Conservation (phyloP, 495 filamentous ascomycete species). For the Aspergillus wentii region DNA sequence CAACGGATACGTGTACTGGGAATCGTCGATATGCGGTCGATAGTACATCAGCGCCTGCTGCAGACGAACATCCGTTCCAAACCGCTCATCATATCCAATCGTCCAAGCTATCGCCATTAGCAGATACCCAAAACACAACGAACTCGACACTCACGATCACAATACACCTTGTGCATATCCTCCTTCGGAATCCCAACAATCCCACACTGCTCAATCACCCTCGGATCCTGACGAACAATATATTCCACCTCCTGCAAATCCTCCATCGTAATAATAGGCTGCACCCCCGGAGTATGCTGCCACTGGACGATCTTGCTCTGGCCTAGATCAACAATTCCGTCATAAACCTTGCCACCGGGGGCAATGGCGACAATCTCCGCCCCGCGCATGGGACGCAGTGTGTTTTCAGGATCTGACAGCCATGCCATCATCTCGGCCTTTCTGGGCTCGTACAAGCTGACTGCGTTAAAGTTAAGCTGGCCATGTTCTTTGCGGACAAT, state of each 20-base stretch:
- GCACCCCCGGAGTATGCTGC: slow-evolving; percentile 73
- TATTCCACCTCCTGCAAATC: slow-evolving; percentile 86
- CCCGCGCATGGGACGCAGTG: slow-evolving; percentile 61
- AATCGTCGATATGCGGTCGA: slow-evolving; percentile 78
- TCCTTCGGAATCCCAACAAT: slow-evolving; percentile 79
- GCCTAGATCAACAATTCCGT: slow-evolving; percentile 78
- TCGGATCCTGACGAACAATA: slow-evolving; percentile 71
- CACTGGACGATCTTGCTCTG: slow-evolving; percentile 67
- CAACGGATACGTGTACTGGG: slow-evolving; percentile 85
- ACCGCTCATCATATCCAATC: slow-evolving; percentile 91
- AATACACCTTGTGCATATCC: slow-evolving; percentile 92
- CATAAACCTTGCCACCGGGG: slow-evolving; percentile 73
- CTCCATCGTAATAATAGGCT: slow-evolving; percentile 94
- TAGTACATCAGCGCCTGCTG: slow-evolving; percentile 98
- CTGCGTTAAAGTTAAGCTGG: slow-evolving; percentile 77
- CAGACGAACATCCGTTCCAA: slow-evolving; percentile 72
- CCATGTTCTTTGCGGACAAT: slow-evolving; percentile 69
- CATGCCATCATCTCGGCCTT: slow-evolving; percentile 86
- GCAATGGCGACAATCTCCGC: slow-evolving; percentile 89
- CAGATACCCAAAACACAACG: not conserved
- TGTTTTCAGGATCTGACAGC: slow-evolving; percentile 58
- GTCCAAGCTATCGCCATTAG: slow-evolving; percentile 69
- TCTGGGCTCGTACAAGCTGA: slow-evolving; percentile 81
- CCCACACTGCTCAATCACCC: slow-evolving; percentile 88
- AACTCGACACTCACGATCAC: slow-evolving; percentile 59